These are phyloP conservation scores for Aquilaria malaccensis DNA, from an alignment of 345 rosid genomes.

Conservation along the genomic window DNA sequence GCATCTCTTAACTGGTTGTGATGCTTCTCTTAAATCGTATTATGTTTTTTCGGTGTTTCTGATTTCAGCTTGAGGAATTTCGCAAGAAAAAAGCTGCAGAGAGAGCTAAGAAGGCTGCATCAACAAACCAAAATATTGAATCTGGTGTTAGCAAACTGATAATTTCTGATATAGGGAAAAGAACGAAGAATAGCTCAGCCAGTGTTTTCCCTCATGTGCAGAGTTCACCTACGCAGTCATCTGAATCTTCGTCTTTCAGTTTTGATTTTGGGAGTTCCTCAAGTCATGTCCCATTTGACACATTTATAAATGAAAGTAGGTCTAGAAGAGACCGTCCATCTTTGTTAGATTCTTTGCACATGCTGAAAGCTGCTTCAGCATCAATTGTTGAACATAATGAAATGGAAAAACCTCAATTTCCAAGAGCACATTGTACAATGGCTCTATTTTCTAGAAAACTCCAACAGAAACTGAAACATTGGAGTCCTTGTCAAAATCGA, in stretches of 20 bases:
- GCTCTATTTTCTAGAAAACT: conserved; percentile 27
- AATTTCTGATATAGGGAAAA: conserved; percentile 24
- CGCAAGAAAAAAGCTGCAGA: conserved; percentile 96
- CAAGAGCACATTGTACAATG: conserved; percentile 27
- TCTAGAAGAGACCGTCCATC: conserved; percentile 74
- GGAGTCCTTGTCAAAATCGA: conserved; percentile 27
- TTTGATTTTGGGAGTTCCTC: conserved; percentile 39
- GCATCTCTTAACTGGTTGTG: too few species aligned
- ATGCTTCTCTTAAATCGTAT: too few species aligned
- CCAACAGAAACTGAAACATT: conserved; percentile 24
- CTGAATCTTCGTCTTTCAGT: conserved; percentile 37
- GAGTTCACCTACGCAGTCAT: conserved; percentile 22
- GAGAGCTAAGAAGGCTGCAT: conserved; percentile 55
- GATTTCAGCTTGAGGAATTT: conserved; percentile 84
- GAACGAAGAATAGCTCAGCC: conserved; percentile 36
- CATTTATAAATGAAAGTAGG: conserved; percentile 41
- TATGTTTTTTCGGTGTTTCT: background rate
- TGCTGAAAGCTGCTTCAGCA: conserved; percentile 44
- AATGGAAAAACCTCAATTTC: conserved; percentile 26
- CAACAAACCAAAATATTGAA: conserved; percentile 29
- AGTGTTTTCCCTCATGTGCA: conserved; percentile 30
- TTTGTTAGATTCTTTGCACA: conserved; percentile 78
- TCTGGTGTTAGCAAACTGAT: conserved; percentile 26
- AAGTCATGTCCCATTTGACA: conserved; percentile 21
- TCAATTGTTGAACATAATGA: conserved; percentile 32